Evolutionary conservation across 257 asterid genomes (phyloP).

Genomic region (Penstemon eatonii): DNA sequence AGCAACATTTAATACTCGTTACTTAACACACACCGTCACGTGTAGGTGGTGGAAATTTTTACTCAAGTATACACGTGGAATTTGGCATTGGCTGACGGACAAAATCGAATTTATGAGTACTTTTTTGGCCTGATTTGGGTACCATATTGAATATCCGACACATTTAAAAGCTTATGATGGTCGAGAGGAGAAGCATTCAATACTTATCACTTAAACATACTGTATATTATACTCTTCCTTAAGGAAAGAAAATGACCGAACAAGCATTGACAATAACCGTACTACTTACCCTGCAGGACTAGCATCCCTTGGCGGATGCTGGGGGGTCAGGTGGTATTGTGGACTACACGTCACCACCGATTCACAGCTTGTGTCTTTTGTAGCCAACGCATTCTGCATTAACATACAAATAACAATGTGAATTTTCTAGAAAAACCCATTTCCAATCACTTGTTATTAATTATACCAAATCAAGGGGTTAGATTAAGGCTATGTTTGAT

Average conservation of each 20-base stretch:
- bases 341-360: constrained; percentile 94
- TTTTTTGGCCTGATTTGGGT: too few species aligned
- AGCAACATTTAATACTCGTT: too few species aligned
- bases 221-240: constrained; percentile 16
- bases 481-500: background rate
- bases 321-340: constrained; percentile 71
- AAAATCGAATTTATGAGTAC: too few species aligned
- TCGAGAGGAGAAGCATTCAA: too few species aligned
- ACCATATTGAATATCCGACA: too few species aligned
- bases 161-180: too few species aligned
- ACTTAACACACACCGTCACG: too few species aligned
- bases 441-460: constrained; percentile 5
- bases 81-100: too few species aligned
- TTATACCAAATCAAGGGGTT: constrained; percentile 22
- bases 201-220: constrained; percentile 15
- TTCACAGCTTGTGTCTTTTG: constrained; percentile 87
- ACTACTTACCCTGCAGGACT: constrained; percentile 97
- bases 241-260: constrained; percentile 50
- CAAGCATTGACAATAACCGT: constrained; percentile 29
- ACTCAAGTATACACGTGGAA: too few species aligned
- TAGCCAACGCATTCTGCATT: constrained; percentile 61
- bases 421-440: constrained; percentile 19
- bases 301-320: constrained; percentile 95
- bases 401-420: background rate
- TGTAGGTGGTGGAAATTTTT: too few species aligned